phyloP scores from a whole-genome alignment of 2,329 filamentous ascomycete genomes.

The Fusarium sp. region DNA sequence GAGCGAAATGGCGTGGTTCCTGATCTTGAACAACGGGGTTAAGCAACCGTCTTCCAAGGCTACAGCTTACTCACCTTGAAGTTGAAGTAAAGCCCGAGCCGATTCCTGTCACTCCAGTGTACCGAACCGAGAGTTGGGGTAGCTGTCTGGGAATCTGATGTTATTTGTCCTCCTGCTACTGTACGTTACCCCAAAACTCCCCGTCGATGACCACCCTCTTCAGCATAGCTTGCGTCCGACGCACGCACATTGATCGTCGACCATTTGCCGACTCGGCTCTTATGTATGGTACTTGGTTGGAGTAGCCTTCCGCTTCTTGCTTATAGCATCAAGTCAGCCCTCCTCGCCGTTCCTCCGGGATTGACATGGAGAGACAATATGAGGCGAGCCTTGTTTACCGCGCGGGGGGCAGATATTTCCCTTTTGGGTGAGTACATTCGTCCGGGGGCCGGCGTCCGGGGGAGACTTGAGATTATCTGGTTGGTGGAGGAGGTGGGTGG shows the following conservation, averaged over 20 bases:
- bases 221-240: slow-evolving; percentile 6
- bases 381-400: slow-evolving; percentile 5
- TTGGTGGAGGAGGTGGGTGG: slow-evolving; percentile 38
- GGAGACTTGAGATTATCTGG: slow-evolving; percentile 33
- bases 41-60: slow-evolving; percentile 8
- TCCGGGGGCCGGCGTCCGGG: slow-evolving; percentile 29
- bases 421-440: slow-evolving; percentile 28
- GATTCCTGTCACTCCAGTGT: background rate
- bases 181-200: slow-evolving; percentile 4
- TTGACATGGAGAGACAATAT: slow-evolving; percentile 19
- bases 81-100: slow-evolving; percentile 15
- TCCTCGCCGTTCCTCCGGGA: slow-evolving; percentile 41
- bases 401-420: slow-evolving; percentile 35
- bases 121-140: slow-evolving; percentile 30
- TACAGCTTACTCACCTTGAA: background rate
- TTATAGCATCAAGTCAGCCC: slow-evolving; percentile 8
- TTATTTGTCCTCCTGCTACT: slow-evolving; percentile 13
- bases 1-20: slow-evolving; percentile 30
- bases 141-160: slow-evolving; percentile 14
- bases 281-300: slow-evolving; percentile 15
- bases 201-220: slow-evolving; percentile 7
- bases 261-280: slow-evolving; percentile 14
- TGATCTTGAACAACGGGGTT: slow-evolving; percentile 11
- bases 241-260: slow-evolving; percentile 17
- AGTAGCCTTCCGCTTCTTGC: slow-evolving; percentile 4